A percentile compares a stretch with the other conserved stretches of the same genome.
Evolutionary conservation across 2,329 filamentous ascomycete species (phyloP).

Genomic region (Calonectria crousiana): DNA sequence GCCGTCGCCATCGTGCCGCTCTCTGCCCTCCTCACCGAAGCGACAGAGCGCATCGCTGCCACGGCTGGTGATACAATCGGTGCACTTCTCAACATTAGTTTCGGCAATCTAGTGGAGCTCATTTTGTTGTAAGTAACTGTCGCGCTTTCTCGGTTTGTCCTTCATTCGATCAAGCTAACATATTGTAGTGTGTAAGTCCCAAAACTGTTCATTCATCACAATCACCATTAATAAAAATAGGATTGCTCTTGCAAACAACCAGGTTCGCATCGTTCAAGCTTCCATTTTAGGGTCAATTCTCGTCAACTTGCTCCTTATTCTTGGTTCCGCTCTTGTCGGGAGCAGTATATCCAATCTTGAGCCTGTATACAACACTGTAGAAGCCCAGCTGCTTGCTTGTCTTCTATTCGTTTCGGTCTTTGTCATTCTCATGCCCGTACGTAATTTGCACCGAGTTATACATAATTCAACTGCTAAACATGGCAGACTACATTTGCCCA

Average conservation of each 20-base stretch:
- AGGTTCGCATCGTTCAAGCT: slow-evolving; percentile 83
- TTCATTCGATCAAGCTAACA: slow-evolving; percentile 39
- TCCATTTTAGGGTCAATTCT: slow-evolving; percentile 82
- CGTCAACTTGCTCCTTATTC: slow-evolving; percentile 79
- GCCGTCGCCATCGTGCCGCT: slow-evolving; percentile 71
- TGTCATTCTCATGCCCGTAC: slow-evolving; percentile 53
- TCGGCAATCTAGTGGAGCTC: slow-evolving; percentile 74
- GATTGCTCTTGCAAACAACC: slow-evolving; percentile 64
- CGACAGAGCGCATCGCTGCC: slow-evolving; percentile 69
- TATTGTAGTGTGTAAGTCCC: slow-evolving; percentile 49
- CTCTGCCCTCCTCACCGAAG: slow-evolving; percentile 68
- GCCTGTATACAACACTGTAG: slow-evolving; percentile 58
- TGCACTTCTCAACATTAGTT: slow-evolving; percentile 71
- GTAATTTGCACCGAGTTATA: neutral
- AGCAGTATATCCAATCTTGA: slow-evolving; percentile 77
- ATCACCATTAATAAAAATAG: slow-evolving; percentile 49
- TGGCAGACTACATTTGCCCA: slow-evolving; percentile 55
- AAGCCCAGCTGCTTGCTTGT: slow-evolving; percentile 51
- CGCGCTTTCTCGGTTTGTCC: neutral
- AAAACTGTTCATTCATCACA: neutral
- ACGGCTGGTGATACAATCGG: slow-evolving; percentile 70
- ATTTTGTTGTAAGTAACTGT: slow-evolving; percentile 63
- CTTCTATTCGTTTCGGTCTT: slow-evolving; percentile 54
- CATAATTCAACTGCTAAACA: neutral
- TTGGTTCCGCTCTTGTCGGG: slow-evolving; percentile 80